These are phyloP conservation scores for Cystobasidium pallidum DNA, from an alignment of 1,284 basidiomycete genomes.

Conservation along the genomic window DNA sequence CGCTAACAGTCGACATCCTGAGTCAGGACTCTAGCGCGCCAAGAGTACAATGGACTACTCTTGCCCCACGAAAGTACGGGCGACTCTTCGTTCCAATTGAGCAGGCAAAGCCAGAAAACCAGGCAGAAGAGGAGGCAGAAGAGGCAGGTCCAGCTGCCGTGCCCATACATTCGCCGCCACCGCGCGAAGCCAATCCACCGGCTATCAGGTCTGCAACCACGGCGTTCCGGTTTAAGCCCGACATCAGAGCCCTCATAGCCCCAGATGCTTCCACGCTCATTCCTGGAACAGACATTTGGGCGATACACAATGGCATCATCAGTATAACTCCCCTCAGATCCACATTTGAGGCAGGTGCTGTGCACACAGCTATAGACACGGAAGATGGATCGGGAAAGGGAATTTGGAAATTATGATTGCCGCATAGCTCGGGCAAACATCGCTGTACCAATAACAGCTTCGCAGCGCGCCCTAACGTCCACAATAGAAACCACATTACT, in stretches of 20 bases:
- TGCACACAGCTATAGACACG: constrained; percentile 34
- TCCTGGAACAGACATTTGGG: constrained; percentile 79
- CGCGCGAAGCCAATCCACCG: background rate
- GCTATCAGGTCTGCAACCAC: constrained; percentile 33
- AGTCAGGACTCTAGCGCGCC: constrained; percentile 61
- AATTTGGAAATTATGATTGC: constrained; percentile 37
- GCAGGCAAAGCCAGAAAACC: constrained; percentile 46
- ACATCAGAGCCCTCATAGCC: constrained; percentile 70
- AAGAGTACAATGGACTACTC: constrained; percentile 70
- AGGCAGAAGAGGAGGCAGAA: constrained; percentile 54
- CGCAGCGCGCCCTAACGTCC: no score
- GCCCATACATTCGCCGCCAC: constrained; percentile 12
- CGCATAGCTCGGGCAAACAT: background rate
- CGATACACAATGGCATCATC: constrained; percentile 67
- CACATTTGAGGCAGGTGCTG: constrained; percentile 63
- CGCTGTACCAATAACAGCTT: no score
- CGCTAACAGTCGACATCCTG: constrained; percentile 65
- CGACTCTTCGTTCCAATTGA: constrained; percentile 63
- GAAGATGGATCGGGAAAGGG: constrained; percentile 33
- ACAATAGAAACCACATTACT: no score
- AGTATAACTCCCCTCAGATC: constrained; percentile 75
- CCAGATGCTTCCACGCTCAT: constrained; percentile 67
- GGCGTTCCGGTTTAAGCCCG: constrained; percentile 78
- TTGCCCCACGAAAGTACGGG: constrained; percentile 76
- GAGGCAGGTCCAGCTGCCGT: constrained; percentile 25